A percentile compares a stretch with the other conserved stretches of the same genome.
These are phyloP conservation scores for Phytophthora pini DNA, from an alignment of 352 stramenopile species.

Conservation along the genomic window DNA sequence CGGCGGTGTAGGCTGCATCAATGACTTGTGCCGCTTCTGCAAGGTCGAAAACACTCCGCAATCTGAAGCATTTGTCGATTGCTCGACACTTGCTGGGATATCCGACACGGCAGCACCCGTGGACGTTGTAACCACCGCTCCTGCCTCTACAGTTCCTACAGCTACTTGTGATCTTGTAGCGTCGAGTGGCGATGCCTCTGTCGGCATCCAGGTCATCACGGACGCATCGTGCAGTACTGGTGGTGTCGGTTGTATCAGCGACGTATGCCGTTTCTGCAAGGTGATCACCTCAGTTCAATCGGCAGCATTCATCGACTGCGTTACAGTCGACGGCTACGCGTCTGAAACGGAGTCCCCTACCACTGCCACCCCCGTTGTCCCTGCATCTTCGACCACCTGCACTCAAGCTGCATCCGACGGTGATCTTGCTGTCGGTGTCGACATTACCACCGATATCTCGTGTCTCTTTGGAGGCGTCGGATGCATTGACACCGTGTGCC, in stretches of 20 bases:
- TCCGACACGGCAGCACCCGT: background rate
- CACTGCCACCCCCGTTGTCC: conserved; percentile 3
- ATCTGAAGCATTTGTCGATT: conserved; percentile 32
- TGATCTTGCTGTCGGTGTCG: conserved; percentile 39
- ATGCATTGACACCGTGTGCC: conserved; percentile 44
- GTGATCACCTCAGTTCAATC: conserved; percentile 31
- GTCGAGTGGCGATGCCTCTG: conserved; percentile 29
- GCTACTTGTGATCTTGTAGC: conserved; percentile 13
- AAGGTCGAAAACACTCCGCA: conserved; percentile 31
- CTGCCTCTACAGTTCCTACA: background rate
- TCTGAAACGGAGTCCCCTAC: conserved; percentile 9
- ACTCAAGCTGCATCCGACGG: conserved; percentile 24
- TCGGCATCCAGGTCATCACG: conserved; percentile 35
- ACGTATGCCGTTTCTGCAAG: conserved; percentile 53
- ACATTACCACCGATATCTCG: conserved; percentile 29
- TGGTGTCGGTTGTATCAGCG: conserved; percentile 42
- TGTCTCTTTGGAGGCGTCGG: conserved; percentile 41
- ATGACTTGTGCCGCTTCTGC: conserved; percentile 53
- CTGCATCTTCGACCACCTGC: conserved; percentile 7
- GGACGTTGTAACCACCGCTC: background rate
- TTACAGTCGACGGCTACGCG: conserved; percentile 12
- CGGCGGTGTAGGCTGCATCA: conserved; percentile 46
- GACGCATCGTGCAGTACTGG: conserved; percentile 33
- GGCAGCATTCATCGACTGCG: conserved; percentile 26
- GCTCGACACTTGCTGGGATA: conserved; percentile 7